Base-by-base conservation (phyloP, 2,329 filamentous ascomycete species). In the Fusarium albidum region DNA sequence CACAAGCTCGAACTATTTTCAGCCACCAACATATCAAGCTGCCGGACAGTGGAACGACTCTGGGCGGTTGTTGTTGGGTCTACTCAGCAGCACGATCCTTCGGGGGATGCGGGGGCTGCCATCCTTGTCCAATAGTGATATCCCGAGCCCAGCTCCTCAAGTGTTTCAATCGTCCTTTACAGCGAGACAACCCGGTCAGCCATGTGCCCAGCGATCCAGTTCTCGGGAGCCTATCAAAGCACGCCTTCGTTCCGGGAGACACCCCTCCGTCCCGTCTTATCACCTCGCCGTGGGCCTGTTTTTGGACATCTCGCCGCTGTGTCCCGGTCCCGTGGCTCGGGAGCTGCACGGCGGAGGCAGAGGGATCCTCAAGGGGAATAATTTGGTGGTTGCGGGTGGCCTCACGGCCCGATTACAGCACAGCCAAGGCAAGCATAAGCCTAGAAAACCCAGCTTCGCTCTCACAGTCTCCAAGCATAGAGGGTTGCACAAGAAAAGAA, bases 271-370 rank as follows among this genome's bases (percentile, higher is more conserved):
- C 47, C 32, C 18, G 13, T n/a, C 14, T 39, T 40, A 48, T 40
- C 44, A 48, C 17, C 34, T 39, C 44, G 44, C 25, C 34, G 26
- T 38, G 31, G 43, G 33, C 31, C 43, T 47, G 43, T 29, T 58
- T 61, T 54, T 14, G 57, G 53, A 35, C 47, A 45, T 52, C 32
- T 34, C 35, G 25, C 46, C 49, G 49, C 54, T 42, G 21, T 39
- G 43, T 46, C 59, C 58, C 58, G 49, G 58, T 52, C 40, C 58
- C 55, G 43, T 44, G 58, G 58, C 31, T 62, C 58, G 49, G 58
- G 43, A 44, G 33, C 42, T 52, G 54, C 58, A 62, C 37, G 43
- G 39, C 25, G 43, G 46, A 49, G 37, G 58, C 58, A 62, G 34
- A 46, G 28, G 13, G 25, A 18, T 32, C 13, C 49, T 49, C 55